Conservation (phyloP, 108 stramenopile species). For the Seminavis robusta region DNA sequence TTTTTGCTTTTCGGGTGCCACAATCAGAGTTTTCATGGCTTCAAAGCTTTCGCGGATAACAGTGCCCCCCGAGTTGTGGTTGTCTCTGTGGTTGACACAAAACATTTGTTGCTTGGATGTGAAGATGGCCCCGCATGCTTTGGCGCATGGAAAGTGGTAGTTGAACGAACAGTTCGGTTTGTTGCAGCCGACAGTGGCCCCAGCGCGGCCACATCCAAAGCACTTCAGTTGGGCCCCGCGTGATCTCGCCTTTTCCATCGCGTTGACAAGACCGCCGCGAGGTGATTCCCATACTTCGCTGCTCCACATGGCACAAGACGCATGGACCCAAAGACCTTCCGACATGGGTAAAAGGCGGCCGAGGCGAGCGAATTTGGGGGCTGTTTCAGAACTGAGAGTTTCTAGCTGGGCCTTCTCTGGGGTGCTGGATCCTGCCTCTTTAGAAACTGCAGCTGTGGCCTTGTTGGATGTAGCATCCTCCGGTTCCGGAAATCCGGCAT, state of each 20-base stretch:
- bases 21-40: slow-evolving; percentile 49
- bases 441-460: slow-evolving; percentile 9
- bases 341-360: slow-evolving; percentile 63
- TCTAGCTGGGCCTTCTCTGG: not conserved
- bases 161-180: slow-evolving; percentile 48
- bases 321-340: slow-evolving; percentile 59
- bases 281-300: slow-evolving; percentile 59
- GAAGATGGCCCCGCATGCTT: slow-evolving; percentile 50
- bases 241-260: slow-evolving; percentile 55
- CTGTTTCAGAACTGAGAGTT: too few species aligned
- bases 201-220: slow-evolving; percentile 68
- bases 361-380: slow-evolving; percentile 27
- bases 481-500: slow-evolving; percentile 37
- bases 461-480: not conserved
- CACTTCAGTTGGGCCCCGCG: slow-evolving; percentile 61
- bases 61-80: slow-evolving; percentile 29
- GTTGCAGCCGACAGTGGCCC: slow-evolving; percentile 59
- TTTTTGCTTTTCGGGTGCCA: slow-evolving; percentile 36
- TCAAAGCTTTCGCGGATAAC: slow-evolving; percentile 45
- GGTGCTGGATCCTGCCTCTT: slow-evolving; percentile 2
- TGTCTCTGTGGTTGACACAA: slow-evolving; percentile 39
- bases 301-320: slow-evolving; percentile 65
- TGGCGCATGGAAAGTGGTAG: slow-evolving; percentile 64
- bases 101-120: slow-evolving; percentile 46
- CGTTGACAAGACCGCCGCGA: slow-evolving; percentile 36